phyloP scores from a whole-genome alignment of 1,139 yeast species.

The Suhomyces bolitotheri region DNA sequence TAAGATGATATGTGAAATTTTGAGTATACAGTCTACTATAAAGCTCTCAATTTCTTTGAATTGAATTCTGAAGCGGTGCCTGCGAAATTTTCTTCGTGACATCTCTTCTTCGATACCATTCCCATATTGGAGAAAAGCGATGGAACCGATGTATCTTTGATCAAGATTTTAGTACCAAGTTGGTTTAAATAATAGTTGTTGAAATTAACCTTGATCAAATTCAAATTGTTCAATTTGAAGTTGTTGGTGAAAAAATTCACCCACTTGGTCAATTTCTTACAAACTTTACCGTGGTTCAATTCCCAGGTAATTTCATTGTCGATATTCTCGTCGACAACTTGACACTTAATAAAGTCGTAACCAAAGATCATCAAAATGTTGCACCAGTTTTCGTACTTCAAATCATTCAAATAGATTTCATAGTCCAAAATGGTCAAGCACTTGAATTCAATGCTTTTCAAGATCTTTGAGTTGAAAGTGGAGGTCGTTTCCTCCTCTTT shows the following conservation, averaged over 20 bases:
- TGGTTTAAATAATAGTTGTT: constrained; percentile 34
- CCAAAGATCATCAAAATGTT: constrained; percentile 46
- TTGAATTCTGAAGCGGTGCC: constrained; percentile 1
- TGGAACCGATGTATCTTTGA: constrained; percentile 17
- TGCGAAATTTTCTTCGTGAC: constrained; percentile 15
- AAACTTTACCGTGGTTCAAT: constrained; percentile 21
- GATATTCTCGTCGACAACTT: constrained; percentile 16
- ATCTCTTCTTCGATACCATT: constrained; percentile 21
- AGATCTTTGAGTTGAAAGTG: constrained; percentile 37
- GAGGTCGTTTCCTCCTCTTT: constrained; percentile 22
- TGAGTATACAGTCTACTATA: not conserved
- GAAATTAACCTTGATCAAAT: constrained; percentile 29
- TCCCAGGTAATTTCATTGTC: constrained; percentile 35
- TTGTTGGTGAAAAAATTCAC: constrained; percentile 25
- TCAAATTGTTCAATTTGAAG: constrained; percentile 20
- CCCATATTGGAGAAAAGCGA: constrained; percentile 16
- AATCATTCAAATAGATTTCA: constrained; percentile 51
- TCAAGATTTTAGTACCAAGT: constrained; percentile 36
- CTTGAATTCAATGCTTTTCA: constrained; percentile 55
- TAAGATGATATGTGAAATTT: not conserved
- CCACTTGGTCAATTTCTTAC: constrained; percentile 35
- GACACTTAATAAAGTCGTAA: constrained; percentile 40
- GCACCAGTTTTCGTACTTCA: constrained; percentile 58
- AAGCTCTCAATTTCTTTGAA: constrained; percentile 9
- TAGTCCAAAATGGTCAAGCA: constrained; percentile 57